Base-by-base conservation (phyloP, 2,329 filamentous ascomycete genomes). In the Xylariaceae sp. region DNA sequence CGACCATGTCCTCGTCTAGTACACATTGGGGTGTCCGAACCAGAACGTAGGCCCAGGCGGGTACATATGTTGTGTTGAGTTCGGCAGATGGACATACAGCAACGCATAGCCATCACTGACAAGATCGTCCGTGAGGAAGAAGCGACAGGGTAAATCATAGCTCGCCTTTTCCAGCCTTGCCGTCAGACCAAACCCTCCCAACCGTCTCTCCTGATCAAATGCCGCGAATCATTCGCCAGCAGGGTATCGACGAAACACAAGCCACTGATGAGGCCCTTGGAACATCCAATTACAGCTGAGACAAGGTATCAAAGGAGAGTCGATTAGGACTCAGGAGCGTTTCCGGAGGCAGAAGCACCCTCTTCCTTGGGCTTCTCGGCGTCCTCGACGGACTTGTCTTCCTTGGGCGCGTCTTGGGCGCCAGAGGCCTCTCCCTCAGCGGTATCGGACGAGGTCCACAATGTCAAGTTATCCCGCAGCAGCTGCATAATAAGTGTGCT, bases 401-500 rank as follows among this genome's bases (percentile, higher is more conserved):
- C 85, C 79, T 81, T 78, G 62, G 73, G 65, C 47, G 71, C 73
- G 56, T 77, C 75, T 66, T 81, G 75, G 62, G 81, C 78, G 58
- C 77, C 79, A 62, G 85, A 77, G 62, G 73, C 77, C 75, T 92
- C 89, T 58, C 81, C 80, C 74, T 96, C 92, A 68, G 80, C 85
- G 67, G 83, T 89, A 73, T 96, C 91, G 57, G 91, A 95, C 66
- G 91, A 96, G 67, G 91, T 96, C 91, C 91, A 96, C 75, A 96
- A 87, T 64, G 91, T 96, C 61, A 97, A 83, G 83, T 96, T 97
- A 81, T 96, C 92, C 72, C 92, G 89, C 74, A 97, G 87, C 61
- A 97, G 84, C 83, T 97, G 92, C 92, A 96, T 97, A 81, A 97
- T 96, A 68, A 97, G 85, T 57, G 92, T 97, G 85, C 91, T 96